Evolutionary conservation across 2,329 filamentous ascomycete genomes (phyloP).

Genomic region (Huntiella bhutanensis): DNA sequence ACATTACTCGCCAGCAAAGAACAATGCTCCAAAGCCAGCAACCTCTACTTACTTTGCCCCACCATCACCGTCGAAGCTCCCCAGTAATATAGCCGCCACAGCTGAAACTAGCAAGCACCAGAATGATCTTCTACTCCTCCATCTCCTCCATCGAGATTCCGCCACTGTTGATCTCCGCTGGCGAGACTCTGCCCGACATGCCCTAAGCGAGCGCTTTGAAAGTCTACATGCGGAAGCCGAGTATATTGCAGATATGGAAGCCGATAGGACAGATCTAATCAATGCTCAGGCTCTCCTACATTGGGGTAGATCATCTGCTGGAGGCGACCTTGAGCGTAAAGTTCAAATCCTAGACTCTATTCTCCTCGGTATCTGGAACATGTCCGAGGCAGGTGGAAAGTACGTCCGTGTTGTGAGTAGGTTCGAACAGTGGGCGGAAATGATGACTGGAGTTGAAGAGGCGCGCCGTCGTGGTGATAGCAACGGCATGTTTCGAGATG

Average conservation of each 20-base stretch:
- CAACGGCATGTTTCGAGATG: conserved; percentile 18
- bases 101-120: conserved; percentile 41
- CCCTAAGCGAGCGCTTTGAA: conserved; percentile 28
- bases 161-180: conserved; percentile 27
- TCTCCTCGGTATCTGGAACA: conserved; percentile 35
- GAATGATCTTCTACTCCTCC: conserved; percentile 45
- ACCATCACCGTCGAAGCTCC: conserved; percentile 41
- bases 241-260: conserved; percentile 21
- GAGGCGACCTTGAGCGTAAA: conserved; percentile 30
- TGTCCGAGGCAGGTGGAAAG: conserved; percentile 36
- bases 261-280: conserved; percentile 26
- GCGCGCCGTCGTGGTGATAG: conserved; percentile 22
- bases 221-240: conserved; percentile 19
- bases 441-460: conserved; percentile 27
- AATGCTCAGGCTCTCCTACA: conserved; percentile 33
- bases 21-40: conserved; percentile 40
- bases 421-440: conserved; percentile 41
- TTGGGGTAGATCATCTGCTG: conserved; percentile 24
- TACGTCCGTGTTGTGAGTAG: conserved; percentile 33
- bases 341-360: conserved; percentile 39
- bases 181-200: conserved; percentile 34
- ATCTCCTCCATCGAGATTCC: conserved; percentile 41
- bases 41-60: conserved; percentile 38
- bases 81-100: conserved; percentile 38
- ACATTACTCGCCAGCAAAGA: conserved; percentile 46